phyloP scores from a whole-genome alignment of 2,329 filamentous ascomycete species.

The Ophiostoma himal-ulmi region DNA sequence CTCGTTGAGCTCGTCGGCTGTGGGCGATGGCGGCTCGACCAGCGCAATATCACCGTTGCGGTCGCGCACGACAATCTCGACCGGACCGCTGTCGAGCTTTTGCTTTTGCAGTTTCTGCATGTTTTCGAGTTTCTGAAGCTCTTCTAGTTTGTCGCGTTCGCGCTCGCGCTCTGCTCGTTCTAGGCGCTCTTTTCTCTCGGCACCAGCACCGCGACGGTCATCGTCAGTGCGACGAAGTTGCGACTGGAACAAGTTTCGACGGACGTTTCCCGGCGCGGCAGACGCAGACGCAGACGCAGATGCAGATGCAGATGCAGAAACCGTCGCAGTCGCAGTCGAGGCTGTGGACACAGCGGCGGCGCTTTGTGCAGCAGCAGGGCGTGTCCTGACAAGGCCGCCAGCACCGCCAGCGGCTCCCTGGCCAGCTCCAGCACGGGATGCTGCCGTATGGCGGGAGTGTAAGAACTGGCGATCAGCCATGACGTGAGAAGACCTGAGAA shows the following conservation, averaged over 20 bases:
- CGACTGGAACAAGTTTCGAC: conserved; percentile 55
- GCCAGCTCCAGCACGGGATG: conserved; percentile 16
- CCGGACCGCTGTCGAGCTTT: neutral
- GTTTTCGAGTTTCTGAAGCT: neutral
- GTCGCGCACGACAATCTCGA: conserved; percentile 56
- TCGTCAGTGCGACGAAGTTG: conserved; percentile 43
- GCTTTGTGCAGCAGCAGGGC: neutral
- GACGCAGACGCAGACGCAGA: neutral
- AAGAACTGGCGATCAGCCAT: conserved; percentile 25
- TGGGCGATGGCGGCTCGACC: conserved; percentile 49
- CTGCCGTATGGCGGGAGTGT: conserved; percentile 19
- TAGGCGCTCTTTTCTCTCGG: too few relatives aligned
- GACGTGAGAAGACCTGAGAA: neutral
- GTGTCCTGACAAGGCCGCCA: neutral
- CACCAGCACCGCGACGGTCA: conserved; percentile 32
- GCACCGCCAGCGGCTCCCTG: neutral
- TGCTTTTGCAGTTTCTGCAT: neutral
- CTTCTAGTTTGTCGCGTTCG: neutral
- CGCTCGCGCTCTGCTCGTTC: neutral
- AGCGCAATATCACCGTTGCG: conserved; percentile 58
- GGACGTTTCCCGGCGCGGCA: conserved; percentile 33
- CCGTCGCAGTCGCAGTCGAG: neutral
- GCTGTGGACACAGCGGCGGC: too few relatives aligned
- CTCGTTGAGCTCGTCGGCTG: conserved; percentile 50
- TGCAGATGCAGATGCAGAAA: neutral